Conservation (phyloP, 1,139 yeast genomes). For the Yamadazyma dushanensis region DNA sequence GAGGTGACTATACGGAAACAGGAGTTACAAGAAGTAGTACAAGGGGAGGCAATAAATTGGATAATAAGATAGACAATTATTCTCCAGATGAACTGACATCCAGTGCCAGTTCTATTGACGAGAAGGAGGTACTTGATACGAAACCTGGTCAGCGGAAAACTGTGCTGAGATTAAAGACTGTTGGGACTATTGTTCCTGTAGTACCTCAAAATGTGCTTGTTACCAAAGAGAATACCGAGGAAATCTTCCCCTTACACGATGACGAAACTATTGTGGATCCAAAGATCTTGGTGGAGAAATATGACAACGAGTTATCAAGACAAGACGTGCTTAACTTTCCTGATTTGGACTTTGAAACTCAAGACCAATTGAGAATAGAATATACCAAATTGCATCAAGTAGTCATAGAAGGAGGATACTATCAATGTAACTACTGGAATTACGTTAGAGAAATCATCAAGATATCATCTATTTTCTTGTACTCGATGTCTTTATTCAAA, state of each 20-base stretch:
- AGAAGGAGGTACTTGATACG: background rate
- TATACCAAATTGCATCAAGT: slow-evolving; percentile 63
- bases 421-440: slow-evolving; percentile 71
- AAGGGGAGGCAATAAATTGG: slow-evolving; percentile 13
- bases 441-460: slow-evolving; percentile 68
- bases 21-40: background rate
- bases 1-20: slow-evolving; percentile 51
- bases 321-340: slow-evolving; percentile 61
- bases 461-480: slow-evolving; percentile 52
- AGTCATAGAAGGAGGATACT: slow-evolving; percentile 58
- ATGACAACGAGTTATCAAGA: slow-evolving; percentile 55
- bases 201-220: slow-evolving; percentile 51
- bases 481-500: slow-evolving; percentile 52
- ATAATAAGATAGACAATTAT: slow-evolving; percentile 19
- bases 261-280: slow-evolving; percentile 53
- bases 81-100: slow-evolving; percentile 18
- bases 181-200: slow-evolving; percentile 41
- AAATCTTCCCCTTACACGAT: slow-evolving; percentile 35
- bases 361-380: slow-evolving; percentile 51
- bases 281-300: slow-evolving; percentile 50
- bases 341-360: slow-evolving; percentile 65
- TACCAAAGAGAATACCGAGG: slow-evolving; percentile 34
- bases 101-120: slow-evolving; percentile 11
- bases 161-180: slow-evolving; percentile 1
- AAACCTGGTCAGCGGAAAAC: background rate